Base-by-base conservation (phyloP, 441 rosid genomes). In the Arabidopsis lyrata region DNA sequence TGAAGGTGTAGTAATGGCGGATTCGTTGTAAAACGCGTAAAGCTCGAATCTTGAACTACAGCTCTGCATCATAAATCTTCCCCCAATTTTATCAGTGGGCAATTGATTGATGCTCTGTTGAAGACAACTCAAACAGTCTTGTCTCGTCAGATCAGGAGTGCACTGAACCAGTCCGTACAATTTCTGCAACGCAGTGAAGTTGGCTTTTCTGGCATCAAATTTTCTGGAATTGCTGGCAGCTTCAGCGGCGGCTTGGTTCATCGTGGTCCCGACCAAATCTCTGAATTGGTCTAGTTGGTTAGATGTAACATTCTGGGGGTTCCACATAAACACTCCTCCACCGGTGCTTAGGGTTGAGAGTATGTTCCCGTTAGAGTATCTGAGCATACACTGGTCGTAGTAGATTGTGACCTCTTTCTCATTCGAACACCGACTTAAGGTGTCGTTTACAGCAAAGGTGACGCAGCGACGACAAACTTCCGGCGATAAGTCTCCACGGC, bases 11-110 rank as follows among this genome's bases (percentile, higher is more conserved):
- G 2, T 11, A 31, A 77, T 2, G 14, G 66, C 76, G 24, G 68
- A 55, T 41, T 44, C 70, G 45, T 62, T 61, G 69, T 60, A 75
- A 10, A 68, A 75, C 13, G 22, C 0, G 27, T 24, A 63, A n/a
- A 49, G 22, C 50, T 77, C 76, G 34, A 11, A 77, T 34, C 73
- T 64, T 31, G 63, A 22, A 56, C 0, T 15, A 71, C 76, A 77
- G 7, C 68, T 77, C 3, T 2, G 72, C 6, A 36, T 2, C 27
- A 64, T 0, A 45, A 4, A 2, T 49, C 57, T 58, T 3, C 34
- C 76, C 3, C 80, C 80, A 35, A 38, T 22, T 15, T 8, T 50
- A 8, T 39, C 42, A 13, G 1, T 6, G 0, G 35, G 53, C n/a
- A 69, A 10, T 10, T 2, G 20, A 68, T 56, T 56, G 6, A 61